Evolutionary conservation across 2,329 filamentous ascomycete species (phyloP), one percentile per base, ranked within the genome.

Genomic region (Colletotrichum sp.): DNA sequence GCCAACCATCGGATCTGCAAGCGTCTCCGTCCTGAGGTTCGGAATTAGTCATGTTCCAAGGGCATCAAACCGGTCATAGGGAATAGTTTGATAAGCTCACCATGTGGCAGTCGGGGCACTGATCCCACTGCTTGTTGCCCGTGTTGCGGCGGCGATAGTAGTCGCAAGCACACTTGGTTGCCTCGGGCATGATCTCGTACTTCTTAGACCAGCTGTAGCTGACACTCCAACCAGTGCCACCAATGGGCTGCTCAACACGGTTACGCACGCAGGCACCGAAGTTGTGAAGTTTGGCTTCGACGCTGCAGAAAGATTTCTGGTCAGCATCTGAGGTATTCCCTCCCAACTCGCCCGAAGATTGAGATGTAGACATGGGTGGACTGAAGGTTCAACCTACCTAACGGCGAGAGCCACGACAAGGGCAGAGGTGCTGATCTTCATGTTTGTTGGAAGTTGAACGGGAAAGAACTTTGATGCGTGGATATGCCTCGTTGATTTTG

Each of bases 41-140:
- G n/a, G 6, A 55, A 27, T 65, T 34, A 63, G 44, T 8, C 11
- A 36, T 11, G n/a, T 63, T 36, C 19, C 27, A 27, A 29, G 15
- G 12, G 36, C 6, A 62, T 16, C 16, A 30, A 25, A 25, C 25
- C 25, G 25, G 25, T 4, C 25, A 39, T 9, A 22, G 19, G 30
- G 5, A 30, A 12, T 2, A 15, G 32, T 12, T 4, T 34, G 32
- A 27, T 64, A 8, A 71, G 73, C 4, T 11, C 49, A 64, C 62
- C 63, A 66, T 66, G 8, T 44, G 32, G 64, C 77, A 78, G 55
- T 78, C 77, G 4, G 74, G 69, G 63, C 77, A 78, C 19, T 57
- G 63, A 34, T 78, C 74, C 77, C 77, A 78, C 29, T 75, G 71
- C 27, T 75, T 75, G 69, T 66, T 77, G 27, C 77, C 77, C 5